Evolutionary conservation across 768 basidiomycete genomes (phyloP).

Genomic region (Suillus hirtellus): DNA sequence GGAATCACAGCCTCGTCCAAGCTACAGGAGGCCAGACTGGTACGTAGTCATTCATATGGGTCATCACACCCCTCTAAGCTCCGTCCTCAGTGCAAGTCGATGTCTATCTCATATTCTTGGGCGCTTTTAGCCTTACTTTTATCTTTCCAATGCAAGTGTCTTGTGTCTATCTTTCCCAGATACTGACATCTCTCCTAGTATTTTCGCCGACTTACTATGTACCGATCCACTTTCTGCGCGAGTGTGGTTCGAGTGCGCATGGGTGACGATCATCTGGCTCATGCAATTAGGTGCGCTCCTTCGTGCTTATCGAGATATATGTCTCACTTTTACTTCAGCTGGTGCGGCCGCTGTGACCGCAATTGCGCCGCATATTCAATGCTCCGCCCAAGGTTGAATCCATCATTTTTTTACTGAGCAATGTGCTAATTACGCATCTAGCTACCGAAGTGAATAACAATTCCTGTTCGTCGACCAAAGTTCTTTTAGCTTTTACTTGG

Average conservation of each 20-base stretch:
- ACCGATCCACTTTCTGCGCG: slow-evolving; percentile 51
- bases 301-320: background rate
- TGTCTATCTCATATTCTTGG: slow-evolving; percentile 59
- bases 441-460: slow-evolving; percentile 4
- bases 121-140: slow-evolving; percentile 55
- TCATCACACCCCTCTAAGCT: slow-evolving; percentile 14
- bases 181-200: slow-evolving; percentile 33
- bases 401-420: background rate
- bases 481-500: slow-evolving; percentile 66
- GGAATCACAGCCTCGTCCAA: slow-evolving; percentile 60
- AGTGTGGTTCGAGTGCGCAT: slow-evolving; percentile 73
- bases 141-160: slow-evolving; percentile 58
- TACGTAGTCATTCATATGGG: slow-evolving; percentile 31
- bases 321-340: slow-evolving; percentile 35
- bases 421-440: slow-evolving; percentile 3
- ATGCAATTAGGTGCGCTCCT: slow-evolving; percentile 57
- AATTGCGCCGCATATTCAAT: slow-evolving; percentile 37
- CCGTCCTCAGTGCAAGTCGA: slow-evolving; percentile 47
- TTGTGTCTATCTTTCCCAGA: background rate
- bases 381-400: slow-evolving; percentile 32
- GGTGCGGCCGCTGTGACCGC: slow-evolving; percentile 53
- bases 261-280: slow-evolving; percentile 58
- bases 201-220: slow-evolving; percentile 58
- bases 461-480: slow-evolving; percentile 51
- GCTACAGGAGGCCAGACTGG: slow-evolving; percentile 33